Conservation (phyloP, 2,329 filamentous ascomycete genomes). For the Xylariaceae sp. region DNA sequence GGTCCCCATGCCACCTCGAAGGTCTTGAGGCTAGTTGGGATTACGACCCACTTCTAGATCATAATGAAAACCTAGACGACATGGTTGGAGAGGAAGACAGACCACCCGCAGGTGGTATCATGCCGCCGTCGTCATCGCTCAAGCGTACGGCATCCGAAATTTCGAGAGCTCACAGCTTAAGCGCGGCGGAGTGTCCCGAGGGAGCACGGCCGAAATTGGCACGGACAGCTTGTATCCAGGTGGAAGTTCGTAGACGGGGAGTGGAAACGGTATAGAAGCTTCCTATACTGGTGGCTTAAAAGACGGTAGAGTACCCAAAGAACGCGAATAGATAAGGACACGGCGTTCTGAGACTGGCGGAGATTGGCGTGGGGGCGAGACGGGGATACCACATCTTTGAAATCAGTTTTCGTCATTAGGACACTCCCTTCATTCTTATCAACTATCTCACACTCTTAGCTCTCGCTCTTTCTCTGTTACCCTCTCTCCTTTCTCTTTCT, state of each 20-base stretch:
- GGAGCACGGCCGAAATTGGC: constrained; percentile 45
- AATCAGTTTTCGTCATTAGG: background rate
- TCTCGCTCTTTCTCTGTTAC: background rate
- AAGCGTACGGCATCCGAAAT: constrained; percentile 62
- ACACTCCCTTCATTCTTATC: constrained; percentile 2
- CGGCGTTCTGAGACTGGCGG: constrained; percentile 11
- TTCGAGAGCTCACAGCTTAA: constrained; percentile 54
- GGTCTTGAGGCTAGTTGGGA: constrained; percentile 63
- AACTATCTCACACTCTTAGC: background rate
- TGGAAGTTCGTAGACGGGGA: constrained; percentile 47
- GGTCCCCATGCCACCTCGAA: constrained; percentile 54
- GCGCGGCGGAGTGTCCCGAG: constrained; percentile 41
- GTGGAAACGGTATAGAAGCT: constrained; percentile 47
- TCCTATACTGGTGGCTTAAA: background rate
- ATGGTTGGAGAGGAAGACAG: constrained; percentile 44
- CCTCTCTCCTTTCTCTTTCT: background rate
- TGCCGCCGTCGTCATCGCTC: constrained; percentile 46
- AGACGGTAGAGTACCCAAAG: constrained; percentile 17
- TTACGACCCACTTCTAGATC: constrained; percentile 57
- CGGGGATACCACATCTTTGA: constrained; percentile 8
- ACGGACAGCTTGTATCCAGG: constrained; percentile 48
- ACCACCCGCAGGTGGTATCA: constrained; percentile 56
- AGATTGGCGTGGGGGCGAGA: constrained; percentile 6
- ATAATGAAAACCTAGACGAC: constrained; percentile 44
- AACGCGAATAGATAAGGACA: constrained; percentile 20